These are phyloP conservation scores for Metschnikowia anglica DNA, from an alignment of 805 yeast genomes.

Conservation along the genomic window DNA sequence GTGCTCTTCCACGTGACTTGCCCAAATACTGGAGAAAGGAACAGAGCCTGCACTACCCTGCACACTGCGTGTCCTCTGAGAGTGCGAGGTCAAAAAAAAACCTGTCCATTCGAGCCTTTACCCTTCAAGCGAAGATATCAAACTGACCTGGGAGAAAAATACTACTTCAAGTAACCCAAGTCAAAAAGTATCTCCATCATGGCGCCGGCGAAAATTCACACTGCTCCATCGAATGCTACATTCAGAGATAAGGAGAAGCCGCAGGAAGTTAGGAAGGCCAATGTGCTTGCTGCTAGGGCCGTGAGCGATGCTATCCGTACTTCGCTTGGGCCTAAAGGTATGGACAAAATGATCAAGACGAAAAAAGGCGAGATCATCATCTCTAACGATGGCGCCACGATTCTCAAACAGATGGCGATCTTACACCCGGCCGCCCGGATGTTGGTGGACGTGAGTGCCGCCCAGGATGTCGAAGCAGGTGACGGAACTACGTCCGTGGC, in stretches of 20 bases:
- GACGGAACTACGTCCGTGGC: constrained; percentile 99
- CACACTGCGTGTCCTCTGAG: too few species aligned
- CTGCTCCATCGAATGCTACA: constrained; percentile 71
- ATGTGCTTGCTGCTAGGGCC: constrained; percentile 89
- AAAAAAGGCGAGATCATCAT: constrained; percentile 89
- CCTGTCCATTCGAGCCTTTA: too few species aligned
- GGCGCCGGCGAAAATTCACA: too few species aligned
- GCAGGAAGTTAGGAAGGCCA: constrained; percentile 85
- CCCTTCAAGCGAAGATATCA: too few species aligned
- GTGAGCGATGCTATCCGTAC: constrained; percentile 95
- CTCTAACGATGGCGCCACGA: constrained; percentile 98
- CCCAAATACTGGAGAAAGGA: too few species aligned
- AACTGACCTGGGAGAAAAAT: too few species aligned
- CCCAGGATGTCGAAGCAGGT: constrained; percentile 99
- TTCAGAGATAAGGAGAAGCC: constrained; percentile 95
- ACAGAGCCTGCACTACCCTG: too few species aligned
- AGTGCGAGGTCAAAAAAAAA: too few species aligned
- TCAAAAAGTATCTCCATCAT: background rate
- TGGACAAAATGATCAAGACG: constrained; percentile 98
- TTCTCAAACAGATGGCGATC: constrained; percentile 95
- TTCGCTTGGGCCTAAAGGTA: constrained; percentile 96
- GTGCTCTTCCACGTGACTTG: too few species aligned
- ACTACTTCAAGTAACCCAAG: background rate
- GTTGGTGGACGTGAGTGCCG: constrained; percentile 94
- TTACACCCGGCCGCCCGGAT: constrained; percentile 98